Conservation (phyloP, 208 protist species). For the Leishmania martiniquensis region DNA sequence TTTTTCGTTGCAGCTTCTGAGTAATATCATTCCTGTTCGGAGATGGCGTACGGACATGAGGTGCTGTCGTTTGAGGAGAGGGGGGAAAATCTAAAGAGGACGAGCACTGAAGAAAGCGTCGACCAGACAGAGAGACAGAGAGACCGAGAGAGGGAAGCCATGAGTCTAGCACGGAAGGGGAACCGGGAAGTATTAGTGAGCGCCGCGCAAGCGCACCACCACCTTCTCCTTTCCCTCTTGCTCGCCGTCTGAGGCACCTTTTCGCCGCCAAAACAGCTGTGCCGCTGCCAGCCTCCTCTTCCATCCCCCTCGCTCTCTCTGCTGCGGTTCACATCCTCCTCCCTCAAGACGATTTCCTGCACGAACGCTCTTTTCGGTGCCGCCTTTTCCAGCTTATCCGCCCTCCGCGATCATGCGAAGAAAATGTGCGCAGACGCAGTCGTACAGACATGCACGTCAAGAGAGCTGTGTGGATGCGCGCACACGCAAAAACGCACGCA, state of each 20-base stretch:
- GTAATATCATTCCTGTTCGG: background rate
- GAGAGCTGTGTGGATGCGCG: background rate
- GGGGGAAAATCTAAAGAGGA: slow-evolving; percentile 2
- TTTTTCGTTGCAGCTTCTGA: background rate
- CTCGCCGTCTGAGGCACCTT: background rate
- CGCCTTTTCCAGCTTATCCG: background rate
- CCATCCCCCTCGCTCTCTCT: too few relatives aligned
- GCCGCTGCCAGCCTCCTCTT: background rate
- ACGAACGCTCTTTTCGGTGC: background rate
- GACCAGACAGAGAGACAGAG: background rate
- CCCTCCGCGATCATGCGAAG: background rate
- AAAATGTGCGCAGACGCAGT: too few relatives aligned
- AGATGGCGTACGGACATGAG: background rate
- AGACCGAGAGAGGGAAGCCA: too few relatives aligned
- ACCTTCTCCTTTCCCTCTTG: background rate
- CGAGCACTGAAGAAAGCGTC: slow-evolving; percentile 3
- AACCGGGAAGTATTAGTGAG: background rate
- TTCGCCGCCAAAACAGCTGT: too few relatives aligned
- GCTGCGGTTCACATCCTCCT: too few relatives aligned
- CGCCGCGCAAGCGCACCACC: background rate
- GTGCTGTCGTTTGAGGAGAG: background rate
- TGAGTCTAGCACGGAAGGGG: background rate
- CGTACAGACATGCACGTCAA: background rate
- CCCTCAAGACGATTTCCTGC: too few relatives aligned
- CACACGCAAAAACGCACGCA: background rate